A percentile compares a stretch with the other conserved stretches of the same genome.
Evolutionary conservation across 2,329 filamentous ascomycete genomes (phyloP).

Genomic region (Claviceps spartinae): DNA sequence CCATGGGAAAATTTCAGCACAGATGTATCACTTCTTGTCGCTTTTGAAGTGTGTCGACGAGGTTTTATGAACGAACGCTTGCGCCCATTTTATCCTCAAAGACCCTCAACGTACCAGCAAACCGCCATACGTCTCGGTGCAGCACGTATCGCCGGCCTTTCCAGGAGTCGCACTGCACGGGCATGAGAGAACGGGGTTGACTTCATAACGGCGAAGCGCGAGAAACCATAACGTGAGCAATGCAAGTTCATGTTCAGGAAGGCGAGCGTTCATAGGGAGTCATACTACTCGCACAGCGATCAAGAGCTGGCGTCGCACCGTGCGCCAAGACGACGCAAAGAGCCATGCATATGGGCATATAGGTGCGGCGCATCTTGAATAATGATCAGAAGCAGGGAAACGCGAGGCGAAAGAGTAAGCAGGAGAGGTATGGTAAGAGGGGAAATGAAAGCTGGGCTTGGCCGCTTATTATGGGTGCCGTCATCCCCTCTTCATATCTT

Average conservation of each 20-base stretch:
- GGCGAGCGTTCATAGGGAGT: not conserved
- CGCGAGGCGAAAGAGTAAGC: not conserved
- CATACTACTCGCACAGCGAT: constrained; percentile 39
- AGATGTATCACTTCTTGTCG: not conserved
- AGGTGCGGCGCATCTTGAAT: not conserved
- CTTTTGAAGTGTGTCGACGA: too few relatives aligned
- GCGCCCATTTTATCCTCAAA: not conserved
- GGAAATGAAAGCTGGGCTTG: too few relatives aligned
- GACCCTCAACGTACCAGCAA: constrained; percentile 27
- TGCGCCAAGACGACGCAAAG: not conserved
- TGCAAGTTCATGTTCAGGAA: too few relatives aligned
- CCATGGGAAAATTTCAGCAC: not conserved
- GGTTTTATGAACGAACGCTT: too few relatives aligned
- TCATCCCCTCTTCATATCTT: constrained; percentile 3
- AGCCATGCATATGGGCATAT: not conserved
- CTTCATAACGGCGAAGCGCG: not conserved
- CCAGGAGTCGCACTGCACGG: constrained; percentile 28
- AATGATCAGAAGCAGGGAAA: not conserved
- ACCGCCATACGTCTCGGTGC: constrained; percentile 50
- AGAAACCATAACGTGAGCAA: too few relatives aligned
- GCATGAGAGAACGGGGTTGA: constrained; percentile 30
- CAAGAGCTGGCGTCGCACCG: constrained; percentile 35
- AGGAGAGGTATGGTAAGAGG: too few relatives aligned
- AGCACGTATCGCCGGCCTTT: constrained; percentile 43
- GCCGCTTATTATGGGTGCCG: too few relatives aligned